phyloP scores from a whole-genome alignment of 1,284 basidiomycete species.

The Ustilago nuda region DNA sequence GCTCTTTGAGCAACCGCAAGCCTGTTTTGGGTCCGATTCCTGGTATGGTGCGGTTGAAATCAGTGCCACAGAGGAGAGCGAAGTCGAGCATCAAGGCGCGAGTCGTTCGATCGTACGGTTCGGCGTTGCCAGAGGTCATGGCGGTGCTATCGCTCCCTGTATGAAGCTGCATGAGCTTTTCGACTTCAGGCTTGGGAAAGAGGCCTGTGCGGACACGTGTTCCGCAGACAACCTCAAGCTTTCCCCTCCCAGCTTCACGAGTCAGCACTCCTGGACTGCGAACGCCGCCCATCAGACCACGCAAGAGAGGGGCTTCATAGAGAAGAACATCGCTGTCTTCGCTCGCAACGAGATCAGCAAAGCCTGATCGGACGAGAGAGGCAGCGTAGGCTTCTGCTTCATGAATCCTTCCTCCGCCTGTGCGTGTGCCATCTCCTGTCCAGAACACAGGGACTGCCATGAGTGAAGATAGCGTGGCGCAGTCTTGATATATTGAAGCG shows the following conservation, averaged over 20 bases:
- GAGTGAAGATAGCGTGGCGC: slow-evolving; percentile 55
- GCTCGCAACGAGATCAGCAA: slow-evolving; percentile 67
- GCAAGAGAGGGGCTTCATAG: slow-evolving; percentile 65
- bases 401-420: slow-evolving; percentile 56
- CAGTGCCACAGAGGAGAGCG: slow-evolving; percentile 67
- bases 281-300: slow-evolving; percentile 56
- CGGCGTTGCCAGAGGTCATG: background rate
- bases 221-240: slow-evolving; percentile 58
- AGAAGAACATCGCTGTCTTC: slow-evolving; percentile 69
- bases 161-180: slow-evolving; percentile 6
- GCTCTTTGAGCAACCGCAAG: slow-evolving; percentile 51
- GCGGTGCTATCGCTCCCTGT: slow-evolving; percentile 1
- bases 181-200: slow-evolving; percentile 40
- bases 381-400: slow-evolving; percentile 69
- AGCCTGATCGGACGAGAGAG: slow-evolving; percentile 59
- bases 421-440: slow-evolving; percentile 59
- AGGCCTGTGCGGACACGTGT: slow-evolving; percentile 40
- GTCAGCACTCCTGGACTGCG: slow-evolving; percentile 16
- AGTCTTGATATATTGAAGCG: slow-evolving; percentile 50
- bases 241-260: slow-evolving; percentile 26
- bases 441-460: slow-evolving; percentile 63
- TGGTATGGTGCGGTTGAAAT: slow-evolving; percentile 66
- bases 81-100: slow-evolving; percentile 59
- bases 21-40: slow-evolving; percentile 59
- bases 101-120: slow-evolving; percentile 35